These are phyloP conservation scores for Leishmania martiniquensis DNA, from an alignment of 208 protist species.

Conservation along the genomic window DNA sequence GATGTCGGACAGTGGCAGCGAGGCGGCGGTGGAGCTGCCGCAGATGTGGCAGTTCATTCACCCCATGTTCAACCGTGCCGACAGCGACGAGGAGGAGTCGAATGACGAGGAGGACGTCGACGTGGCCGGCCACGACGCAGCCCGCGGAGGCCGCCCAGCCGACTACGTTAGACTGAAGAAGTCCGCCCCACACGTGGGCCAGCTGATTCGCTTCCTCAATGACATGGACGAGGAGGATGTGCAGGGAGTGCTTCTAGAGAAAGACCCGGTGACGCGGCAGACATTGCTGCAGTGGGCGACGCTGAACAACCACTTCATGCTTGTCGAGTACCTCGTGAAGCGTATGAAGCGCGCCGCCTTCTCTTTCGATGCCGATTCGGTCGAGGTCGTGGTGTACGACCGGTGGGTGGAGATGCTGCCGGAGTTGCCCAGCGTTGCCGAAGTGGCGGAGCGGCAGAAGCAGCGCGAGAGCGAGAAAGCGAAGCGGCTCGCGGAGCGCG, in stretches of 20 bases:
- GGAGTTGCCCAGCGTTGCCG: slow-evolving; percentile 72
- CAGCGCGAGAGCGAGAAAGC: slow-evolving; percentile 67
- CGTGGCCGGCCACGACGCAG: slow-evolving; percentile 11
- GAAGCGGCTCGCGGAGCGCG: slow-evolving; percentile 58
- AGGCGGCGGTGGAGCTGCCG: slow-evolving; percentile 61
- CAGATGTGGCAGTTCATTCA: slow-evolving; percentile 85
- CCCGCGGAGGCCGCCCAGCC: slow-evolving; percentile 24
- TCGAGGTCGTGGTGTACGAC: slow-evolving; percentile 79
- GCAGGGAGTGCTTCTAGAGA: slow-evolving; percentile 64
- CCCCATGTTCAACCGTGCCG: slow-evolving; percentile 45
- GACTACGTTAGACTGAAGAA: slow-evolving; percentile 73
- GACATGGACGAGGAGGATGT: slow-evolving; percentile 86
- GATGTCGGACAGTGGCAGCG: slow-evolving; percentile 68
- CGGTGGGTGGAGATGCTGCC: slow-evolving; percentile 87
- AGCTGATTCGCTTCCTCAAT: slow-evolving; percentile 81
- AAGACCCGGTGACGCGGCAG: slow-evolving; percentile 86
- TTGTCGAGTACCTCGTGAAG: slow-evolving; percentile 91
- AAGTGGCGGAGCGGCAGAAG: slow-evolving; percentile 77
- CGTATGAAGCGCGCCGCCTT: slow-evolving; percentile 75
- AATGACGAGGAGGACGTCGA: slow-evolving; percentile 47
- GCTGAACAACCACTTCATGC: slow-evolving; percentile 80
- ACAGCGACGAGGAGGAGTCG: slow-evolving; percentile 44
- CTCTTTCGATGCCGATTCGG: slow-evolving; percentile 68
- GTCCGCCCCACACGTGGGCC: slow-evolving; percentile 66
- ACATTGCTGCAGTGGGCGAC: slow-evolving; percentile 89